phyloP scores from a whole-genome alignment of 1,284 basidiomycete genomes.

The Earliella scabrosa region DNA sequence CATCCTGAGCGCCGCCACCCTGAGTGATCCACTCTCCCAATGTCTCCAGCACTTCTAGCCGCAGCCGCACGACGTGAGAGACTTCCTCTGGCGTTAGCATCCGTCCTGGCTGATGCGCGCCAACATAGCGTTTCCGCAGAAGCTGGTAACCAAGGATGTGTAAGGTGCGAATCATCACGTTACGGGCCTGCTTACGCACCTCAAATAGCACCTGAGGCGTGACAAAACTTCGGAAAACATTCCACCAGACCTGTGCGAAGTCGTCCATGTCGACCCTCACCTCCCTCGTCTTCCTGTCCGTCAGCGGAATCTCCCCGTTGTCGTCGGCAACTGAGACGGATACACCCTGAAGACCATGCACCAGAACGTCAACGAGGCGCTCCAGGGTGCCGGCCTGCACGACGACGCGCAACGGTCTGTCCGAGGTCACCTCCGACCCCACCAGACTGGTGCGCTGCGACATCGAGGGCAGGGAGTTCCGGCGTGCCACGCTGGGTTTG shows the following conservation, averaged over 20 bases:
- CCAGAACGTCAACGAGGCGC: slow-evolving; percentile 71
- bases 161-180: slow-evolving; percentile 12
- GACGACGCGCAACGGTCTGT: slow-evolving; percentile 71
- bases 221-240: slow-evolving; percentile 76
- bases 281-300: slow-evolving; percentile 70
- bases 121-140: slow-evolving; percentile 71
- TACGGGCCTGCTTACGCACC: slow-evolving; percentile 45
- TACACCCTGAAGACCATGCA: slow-evolving; percentile 77
- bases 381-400: slow-evolving; percentile 80
- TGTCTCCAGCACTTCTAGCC: slow-evolving; percentile 64
- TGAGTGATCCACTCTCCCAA: slow-evolving; percentile 71
- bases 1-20: slow-evolving; percentile 77
- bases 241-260: slow-evolving; percentile 80
- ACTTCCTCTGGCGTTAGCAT: slow-evolving; percentile 29
- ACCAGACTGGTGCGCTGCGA: slow-evolving; percentile 62
- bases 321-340: slow-evolving; percentile 81
- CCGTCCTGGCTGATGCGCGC: slow-evolving; percentile 41
- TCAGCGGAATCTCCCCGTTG: slow-evolving; percentile 78
- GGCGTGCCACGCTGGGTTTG: slow-evolving; percentile 70
- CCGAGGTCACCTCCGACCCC: slow-evolving; percentile 60
- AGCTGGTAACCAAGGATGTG: slow-evolving; percentile 47
- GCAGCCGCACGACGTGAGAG: slow-evolving; percentile 34
- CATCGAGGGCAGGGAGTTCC: slow-evolving; percentile 80
- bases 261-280: slow-evolving; percentile 72
- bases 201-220: slow-evolving; percentile 82